Evolutionary conservation across 257 asterid genomes (phyloP), one percentile per base, ranked within the genome.

Genomic region (Ballota nigra): DNA sequence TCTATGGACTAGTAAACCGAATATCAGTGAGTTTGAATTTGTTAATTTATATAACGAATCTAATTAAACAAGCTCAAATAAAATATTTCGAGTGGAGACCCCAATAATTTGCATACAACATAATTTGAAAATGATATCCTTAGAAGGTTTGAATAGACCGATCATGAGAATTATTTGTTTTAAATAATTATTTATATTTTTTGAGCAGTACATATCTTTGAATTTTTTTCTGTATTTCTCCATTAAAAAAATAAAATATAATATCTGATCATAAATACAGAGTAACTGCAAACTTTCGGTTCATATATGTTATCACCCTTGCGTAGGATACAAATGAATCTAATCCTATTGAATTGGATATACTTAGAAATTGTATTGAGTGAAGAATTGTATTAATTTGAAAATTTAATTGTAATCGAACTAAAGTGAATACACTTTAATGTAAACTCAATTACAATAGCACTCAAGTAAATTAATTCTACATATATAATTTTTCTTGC

Each of bases 241-340:
- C 22, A 6, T 26, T 5, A 5, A n/a, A n/a, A 6, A 47, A 1
- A 47, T n/a, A n/a, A 47, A 47, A 47, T n/a, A 47, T 5, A 47
- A 45, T 4, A 51, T 36, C 57, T 66, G 56, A 66, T 70, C 72
- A 15, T 58, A 28, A 70, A 47, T 24, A 52, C 65, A 53, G 67
- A 69, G 31, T 33, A 76, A 69, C 77, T 16, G 70, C 70, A 72
- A 76, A 57, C 19, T 67, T 70, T 55, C 56, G 60, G 68, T 64
- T 55, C 64, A 51, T 62, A 45, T n/a, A 18, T 22, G 55, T 26
- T 13, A 5, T 28, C 40, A 58, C 22, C 19, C 12, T 26, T 58
- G 64, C 40, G 22, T 58, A 58, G 19, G 2, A 26, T 58, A 6
- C 15, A 58, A 58, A 3, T 6, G 2, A 58, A 58, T 2, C 4